phyloP scores from a whole-genome alignment of 2,329 filamentous ascomycete species.

The Magnaporthales sp. region DNA sequence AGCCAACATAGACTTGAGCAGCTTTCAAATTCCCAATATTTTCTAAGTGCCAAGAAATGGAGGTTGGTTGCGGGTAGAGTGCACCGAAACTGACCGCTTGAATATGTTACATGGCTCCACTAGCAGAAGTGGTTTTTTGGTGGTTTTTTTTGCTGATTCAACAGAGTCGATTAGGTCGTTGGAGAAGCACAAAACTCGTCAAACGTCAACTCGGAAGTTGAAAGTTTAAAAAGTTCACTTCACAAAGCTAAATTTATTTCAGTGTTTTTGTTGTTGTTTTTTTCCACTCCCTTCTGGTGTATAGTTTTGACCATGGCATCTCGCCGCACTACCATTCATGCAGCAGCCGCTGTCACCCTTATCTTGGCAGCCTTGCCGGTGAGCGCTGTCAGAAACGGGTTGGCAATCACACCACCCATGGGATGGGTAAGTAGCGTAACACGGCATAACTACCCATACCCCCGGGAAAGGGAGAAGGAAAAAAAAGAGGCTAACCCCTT shows the following conservation, averaged over 20 bases:
- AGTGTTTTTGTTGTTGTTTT: not conserved
- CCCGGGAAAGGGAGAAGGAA: not conserved
- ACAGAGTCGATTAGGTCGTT: not conserved
- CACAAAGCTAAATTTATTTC: not conserved
- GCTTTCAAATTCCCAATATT: not conserved
- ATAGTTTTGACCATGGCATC: not conserved
- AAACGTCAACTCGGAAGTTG: not conserved
- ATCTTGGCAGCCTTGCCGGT: slow-evolving; percentile 18
- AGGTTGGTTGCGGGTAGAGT: not conserved
- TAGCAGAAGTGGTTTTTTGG: not conserved
- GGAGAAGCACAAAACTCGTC: not conserved
- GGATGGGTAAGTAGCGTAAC: slow-evolving; percentile 8
- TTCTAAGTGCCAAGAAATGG: not conserved
- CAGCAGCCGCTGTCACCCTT: slow-evolving; percentile 8
- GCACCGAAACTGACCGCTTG: not conserved
- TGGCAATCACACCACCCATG: slow-evolving; percentile 11
- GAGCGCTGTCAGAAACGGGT: slow-evolving; percentile 12
- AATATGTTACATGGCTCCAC: not conserved
- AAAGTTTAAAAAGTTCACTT: not conserved
- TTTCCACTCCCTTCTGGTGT: not conserved
- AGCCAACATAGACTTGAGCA: not conserved
- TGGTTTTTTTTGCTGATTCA: not conserved
- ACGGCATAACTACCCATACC: not conserved
- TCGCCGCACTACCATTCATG: not conserved
- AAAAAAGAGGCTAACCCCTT: not conserved